Evolutionary conservation across 441 rosid species (phyloP), one percentile per base, ranked within the genome.

Genomic region (Breynia disticha): DNA sequence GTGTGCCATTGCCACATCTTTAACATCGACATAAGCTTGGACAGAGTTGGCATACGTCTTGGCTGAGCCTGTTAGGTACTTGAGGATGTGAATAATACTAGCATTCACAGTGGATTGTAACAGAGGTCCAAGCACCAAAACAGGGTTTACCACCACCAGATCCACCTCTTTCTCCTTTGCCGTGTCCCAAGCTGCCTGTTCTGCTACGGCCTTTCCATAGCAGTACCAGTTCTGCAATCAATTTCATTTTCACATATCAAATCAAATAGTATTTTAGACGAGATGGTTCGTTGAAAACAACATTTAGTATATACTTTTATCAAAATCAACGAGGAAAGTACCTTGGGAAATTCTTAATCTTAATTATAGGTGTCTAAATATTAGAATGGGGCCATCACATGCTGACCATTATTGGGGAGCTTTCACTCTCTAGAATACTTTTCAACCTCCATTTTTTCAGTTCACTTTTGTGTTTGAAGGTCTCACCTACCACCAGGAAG

Each of bases 21-120:
- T 81, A 7, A 88, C 97, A 35, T 88, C 83, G 41, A 86, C 95
- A 24, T 91, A 86, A 22, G 84, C 98, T 57, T 86, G 97, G 61
- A 80, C 79, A 8, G 79, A 67, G 53, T 89, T 86, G 59, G 83
- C 90, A 50, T 93, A 86, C 2, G 97, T 89, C 79, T 80, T 89
- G 71, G 84, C 90, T 0, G 96, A 82, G 46, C 98, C 97, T 2
- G 79, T 81, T 22, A 93, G 71, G 81, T 83, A 80, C 76, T 93
- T 86, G 64, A 81, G 88, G 42, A 93, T 77, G 76, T 86, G 97
- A 43, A 76, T 11, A 6, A 56, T 77, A 71, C 97, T 89, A 5
- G 95, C 96, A 68, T 86, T 89, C 13, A 93, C 62, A 0, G 80
- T 72, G 51, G 95, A 56, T 50, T 93, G 97, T 63, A 89, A 57